Evolutionary conservation across 2,329 filamentous ascomycete genomes (phyloP).

Genomic region (Dactylonectria macrodidyma): DNA sequence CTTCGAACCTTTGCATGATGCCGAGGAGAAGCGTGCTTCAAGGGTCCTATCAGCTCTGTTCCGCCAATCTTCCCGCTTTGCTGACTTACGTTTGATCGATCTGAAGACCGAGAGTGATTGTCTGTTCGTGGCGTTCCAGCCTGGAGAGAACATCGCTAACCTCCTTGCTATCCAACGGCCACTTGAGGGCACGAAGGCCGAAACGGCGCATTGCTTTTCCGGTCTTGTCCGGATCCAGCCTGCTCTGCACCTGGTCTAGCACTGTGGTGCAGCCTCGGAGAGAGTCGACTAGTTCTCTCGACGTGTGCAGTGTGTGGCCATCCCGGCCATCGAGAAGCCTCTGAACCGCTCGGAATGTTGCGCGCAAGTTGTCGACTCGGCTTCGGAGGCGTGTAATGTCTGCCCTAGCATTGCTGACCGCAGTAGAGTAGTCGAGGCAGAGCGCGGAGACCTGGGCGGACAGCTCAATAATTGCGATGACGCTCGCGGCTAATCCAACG

Average conservation of each 20-base stretch:
- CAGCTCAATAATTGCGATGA: conserved; percentile 20
- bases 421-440: conserved; percentile 19
- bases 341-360: conserved; percentile 19
- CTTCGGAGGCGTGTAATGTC: conserved; percentile 25
- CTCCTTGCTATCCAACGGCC: conserved; percentile 33
- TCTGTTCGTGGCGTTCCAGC: conserved; percentile 10
- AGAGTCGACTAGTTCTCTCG: conserved; percentile 21
- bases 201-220: conserved; percentile 19
- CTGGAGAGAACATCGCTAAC: conserved; percentile 17
- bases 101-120: conserved; percentile 12
- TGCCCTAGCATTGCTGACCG: conserved; percentile 14
- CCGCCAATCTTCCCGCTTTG: background rate
- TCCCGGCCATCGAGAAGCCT: conserved; percentile 10
- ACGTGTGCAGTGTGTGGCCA: conserved; percentile 16
- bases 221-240: conserved; percentile 18
- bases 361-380: conserved; percentile 11
- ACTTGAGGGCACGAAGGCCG: conserved; percentile 25
- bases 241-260: conserved; percentile 17
- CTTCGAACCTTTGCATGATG: conserved; percentile 4
- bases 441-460: conserved; percentile 10
- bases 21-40: conserved; percentile 13
- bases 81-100: conserved; percentile 15
- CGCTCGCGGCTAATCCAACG: conserved; percentile 12
- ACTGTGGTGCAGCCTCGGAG: conserved; percentile 12
- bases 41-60: conserved; percentile 6